Conservation (phyloP, 2,329 filamentous ascomycete species). For the Neonectria hederae region DNA sequence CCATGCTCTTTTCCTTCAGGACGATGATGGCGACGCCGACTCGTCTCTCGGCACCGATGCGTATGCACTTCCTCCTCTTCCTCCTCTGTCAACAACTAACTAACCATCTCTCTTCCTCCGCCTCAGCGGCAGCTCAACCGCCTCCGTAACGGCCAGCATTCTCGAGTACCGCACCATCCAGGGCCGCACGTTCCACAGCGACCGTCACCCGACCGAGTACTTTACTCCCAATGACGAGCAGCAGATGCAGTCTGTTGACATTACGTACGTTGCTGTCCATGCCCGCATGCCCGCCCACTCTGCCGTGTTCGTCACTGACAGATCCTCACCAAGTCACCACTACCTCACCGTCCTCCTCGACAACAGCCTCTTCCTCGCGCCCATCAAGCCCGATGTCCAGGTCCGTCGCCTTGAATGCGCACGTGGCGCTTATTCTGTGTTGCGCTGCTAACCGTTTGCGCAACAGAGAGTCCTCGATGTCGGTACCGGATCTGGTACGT, state of each 20-base stretch:
- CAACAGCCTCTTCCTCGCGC: constrained; percentile 34
- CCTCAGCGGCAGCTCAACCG: constrained; percentile 17
- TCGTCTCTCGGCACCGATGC: constrained; percentile 36
- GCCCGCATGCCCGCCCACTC: neutral
- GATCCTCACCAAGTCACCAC: constrained; percentile 13
- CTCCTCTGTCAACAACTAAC: neutral
- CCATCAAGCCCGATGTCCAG: constrained; percentile 26
- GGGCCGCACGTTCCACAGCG: constrained; percentile 25
- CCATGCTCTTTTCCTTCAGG: neutral
- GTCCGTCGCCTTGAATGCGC: neutral
- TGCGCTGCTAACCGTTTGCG: neutral
- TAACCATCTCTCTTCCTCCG: neutral
- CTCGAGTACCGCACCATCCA: constrained; percentile 27
- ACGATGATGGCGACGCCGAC: constrained; percentile 29
- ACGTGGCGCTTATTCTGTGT: neutral
- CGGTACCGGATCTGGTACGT: constrained; percentile 36
- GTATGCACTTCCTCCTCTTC: constrained; percentile 21
- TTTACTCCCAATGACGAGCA: constrained; percentile 26
- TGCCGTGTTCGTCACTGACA: neutral
- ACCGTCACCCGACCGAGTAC: constrained; percentile 27
- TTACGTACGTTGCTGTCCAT: constrained; percentile 15
- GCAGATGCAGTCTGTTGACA: constrained; percentile 23
- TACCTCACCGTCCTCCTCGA: constrained; percentile 36
- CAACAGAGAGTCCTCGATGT: constrained; percentile 38
- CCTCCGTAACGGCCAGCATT: constrained; percentile 23